phyloP scores from a whole-genome alignment of 345 rosid species.

The Theobroma cacao region DNA sequence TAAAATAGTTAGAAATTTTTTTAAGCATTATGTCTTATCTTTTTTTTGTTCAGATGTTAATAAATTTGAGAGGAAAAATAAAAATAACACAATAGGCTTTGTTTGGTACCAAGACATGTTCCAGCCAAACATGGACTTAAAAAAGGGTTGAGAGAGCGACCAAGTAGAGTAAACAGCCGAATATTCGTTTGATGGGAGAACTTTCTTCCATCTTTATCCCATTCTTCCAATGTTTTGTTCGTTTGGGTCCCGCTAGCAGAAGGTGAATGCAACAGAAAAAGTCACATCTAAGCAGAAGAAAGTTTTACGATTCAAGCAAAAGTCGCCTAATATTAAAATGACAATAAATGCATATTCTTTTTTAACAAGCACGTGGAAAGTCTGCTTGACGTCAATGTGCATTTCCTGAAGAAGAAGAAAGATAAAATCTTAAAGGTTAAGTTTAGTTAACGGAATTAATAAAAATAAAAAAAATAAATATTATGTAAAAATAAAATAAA shows the following conservation, averaged over 20 bases:
- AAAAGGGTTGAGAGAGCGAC: background rate
- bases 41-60: background rate
- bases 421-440: no score
- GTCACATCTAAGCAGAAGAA: background rate
- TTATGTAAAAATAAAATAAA: no score
- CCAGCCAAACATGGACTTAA: background rate
- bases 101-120: background rate
- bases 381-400: background rate
- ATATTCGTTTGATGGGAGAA: conserved; percentile 2
- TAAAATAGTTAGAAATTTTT: no score
- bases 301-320: background rate
- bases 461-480: no score
- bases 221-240: background rate
- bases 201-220: background rate
- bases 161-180: background rate
- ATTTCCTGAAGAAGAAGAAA: background rate
- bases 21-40: no score
- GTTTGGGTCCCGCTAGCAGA: background rate
- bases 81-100: background rate
- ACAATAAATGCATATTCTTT: background rate
- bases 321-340: background rate
- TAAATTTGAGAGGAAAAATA: background rate
- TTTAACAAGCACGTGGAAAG: background rate
- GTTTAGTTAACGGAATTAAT: no score
- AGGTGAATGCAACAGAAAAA: background rate